These are phyloP conservation scores for Pestalotiopsis fici DNA, from an alignment of 2,329 filamentous ascomycete species.

Conservation along the genomic window DNA sequence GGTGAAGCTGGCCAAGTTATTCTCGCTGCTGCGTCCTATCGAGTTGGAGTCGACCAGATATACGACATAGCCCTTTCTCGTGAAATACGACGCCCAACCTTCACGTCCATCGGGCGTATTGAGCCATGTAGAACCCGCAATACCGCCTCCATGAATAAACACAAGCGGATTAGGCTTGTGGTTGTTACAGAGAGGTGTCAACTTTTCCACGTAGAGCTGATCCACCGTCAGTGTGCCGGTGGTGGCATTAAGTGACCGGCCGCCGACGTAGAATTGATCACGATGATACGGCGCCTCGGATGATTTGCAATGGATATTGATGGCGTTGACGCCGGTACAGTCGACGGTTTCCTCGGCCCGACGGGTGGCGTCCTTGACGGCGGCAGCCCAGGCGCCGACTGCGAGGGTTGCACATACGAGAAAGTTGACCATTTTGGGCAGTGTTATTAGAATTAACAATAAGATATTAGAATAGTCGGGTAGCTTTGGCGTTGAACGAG, in stretches of 20 bases:
- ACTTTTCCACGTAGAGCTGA: constrained; percentile 1
- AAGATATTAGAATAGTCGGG: background rate
- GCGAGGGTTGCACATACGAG: background rate
- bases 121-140: constrained; percentile 35
- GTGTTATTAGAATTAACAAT: background rate
- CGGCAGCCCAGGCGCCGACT: background rate
- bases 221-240: background rate
- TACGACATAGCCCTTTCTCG: constrained; percentile 43
- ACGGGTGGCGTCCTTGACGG: background rate
- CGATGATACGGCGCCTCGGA: constrained; percentile 10
- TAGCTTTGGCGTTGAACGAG: background rate
- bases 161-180: background rate
- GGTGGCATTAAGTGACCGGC: background rate
- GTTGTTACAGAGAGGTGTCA: background rate
- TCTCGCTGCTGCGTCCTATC: constrained; percentile 17
- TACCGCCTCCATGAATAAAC: background rate
- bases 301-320: constrained; percentile 14
- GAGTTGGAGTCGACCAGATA: constrained; percentile 36
- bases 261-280: background rate
- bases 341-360: background rate
- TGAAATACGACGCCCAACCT: constrained; percentile 48
- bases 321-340: constrained; percentile 14
- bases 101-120: constrained; percentile 46
- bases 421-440: background rate
- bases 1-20: constrained; percentile 18